phyloP scores from a whole-genome alignment of 1,284 basidiomycete species.

The Apiotrichum laibachii region DNA sequence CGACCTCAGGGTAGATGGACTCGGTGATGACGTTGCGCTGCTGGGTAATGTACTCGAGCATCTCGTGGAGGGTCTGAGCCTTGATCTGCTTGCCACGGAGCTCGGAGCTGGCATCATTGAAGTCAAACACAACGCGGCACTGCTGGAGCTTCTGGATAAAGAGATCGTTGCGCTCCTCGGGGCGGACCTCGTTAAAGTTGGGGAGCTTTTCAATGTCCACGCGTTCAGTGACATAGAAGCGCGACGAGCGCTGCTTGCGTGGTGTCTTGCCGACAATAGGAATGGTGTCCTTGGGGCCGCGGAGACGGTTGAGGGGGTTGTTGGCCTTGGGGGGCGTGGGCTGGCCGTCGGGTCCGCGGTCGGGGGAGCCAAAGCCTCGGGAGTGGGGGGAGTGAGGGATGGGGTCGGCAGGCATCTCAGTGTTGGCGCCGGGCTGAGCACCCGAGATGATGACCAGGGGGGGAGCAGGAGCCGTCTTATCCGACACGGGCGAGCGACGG shows the following conservation, averaged over 20 bases:
- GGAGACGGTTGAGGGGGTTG: slow-evolving; percentile 51
- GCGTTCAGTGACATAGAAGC: slow-evolving; percentile 93
- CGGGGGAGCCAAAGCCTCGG: slow-evolving; percentile 40
- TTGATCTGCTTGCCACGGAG: slow-evolving; percentile 98
- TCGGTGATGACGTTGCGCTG: slow-evolving; percentile 97
- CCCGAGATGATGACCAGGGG: slow-evolving; percentile 87
- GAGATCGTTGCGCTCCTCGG: slow-evolving; percentile 81
- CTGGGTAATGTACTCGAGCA: slow-evolving; percentile 98
- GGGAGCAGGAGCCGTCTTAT: slow-evolving; percentile 59
- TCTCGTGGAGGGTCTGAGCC: slow-evolving; percentile 94
- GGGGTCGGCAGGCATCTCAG: slow-evolving; percentile 65
- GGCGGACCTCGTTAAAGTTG: slow-evolving; percentile 87
- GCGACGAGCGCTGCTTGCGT: slow-evolving; percentile 89
- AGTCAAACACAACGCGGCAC: slow-evolving; percentile 96
- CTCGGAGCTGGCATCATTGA: slow-evolving; percentile 95
- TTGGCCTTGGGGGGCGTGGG: slow-evolving; percentile 54
- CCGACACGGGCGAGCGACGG: slow-evolving; percentile 43
- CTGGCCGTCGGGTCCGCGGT: slow-evolving; percentile 43
- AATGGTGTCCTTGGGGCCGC: slow-evolving; percentile 79
- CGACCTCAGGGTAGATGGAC: slow-evolving; percentile 96
- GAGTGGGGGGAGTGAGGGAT: slow-evolving; percentile 57
- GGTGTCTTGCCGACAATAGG: slow-evolving; percentile 92
- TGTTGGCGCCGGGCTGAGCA: slow-evolving; percentile 31
- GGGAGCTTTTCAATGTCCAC: slow-evolving; percentile 94
- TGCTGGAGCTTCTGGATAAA: slow-evolving; percentile 95